These are phyloP conservation scores for Marchantia paleacea DNA, from an alignment of 225 moss, liverwort and hornwort species.

Conservation along the genomic window DNA sequence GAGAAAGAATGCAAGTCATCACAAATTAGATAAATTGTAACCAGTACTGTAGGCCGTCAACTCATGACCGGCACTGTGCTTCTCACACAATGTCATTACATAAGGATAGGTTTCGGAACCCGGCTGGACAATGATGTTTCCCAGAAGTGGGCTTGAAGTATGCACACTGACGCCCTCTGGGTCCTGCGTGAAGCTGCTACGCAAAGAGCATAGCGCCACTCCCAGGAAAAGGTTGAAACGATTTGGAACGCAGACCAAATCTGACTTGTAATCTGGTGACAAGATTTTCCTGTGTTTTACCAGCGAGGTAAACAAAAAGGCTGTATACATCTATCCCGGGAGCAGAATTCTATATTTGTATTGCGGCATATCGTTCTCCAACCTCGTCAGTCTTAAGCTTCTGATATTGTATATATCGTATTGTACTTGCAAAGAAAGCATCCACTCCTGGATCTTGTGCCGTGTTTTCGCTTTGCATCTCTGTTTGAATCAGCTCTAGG, in stretches of 20 bases:
- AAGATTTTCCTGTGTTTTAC: conserved; percentile 10
- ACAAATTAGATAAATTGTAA: conserved; percentile 14
- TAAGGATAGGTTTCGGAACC: not conserved
- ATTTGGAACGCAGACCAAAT: conserved; percentile 13
- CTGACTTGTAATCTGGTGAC: conserved; percentile 11
- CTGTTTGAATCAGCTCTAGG: conserved; percentile 75
- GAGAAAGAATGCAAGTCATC: conserved; percentile 25
- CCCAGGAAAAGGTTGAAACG: conserved; percentile 17
- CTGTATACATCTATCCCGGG: conserved; percentile 2
- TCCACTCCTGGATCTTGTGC: conserved; percentile 69
- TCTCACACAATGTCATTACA: conserved; percentile 2
- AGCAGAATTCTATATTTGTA: conserved; percentile 35
- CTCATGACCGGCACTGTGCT: conserved; percentile 8
- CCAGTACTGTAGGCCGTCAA: not conserved
- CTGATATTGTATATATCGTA: conserved; percentile 86
- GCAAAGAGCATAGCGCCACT: not conserved
- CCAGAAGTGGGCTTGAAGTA: conserved; percentile 6
- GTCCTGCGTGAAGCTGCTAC: not conserved
- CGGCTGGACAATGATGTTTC: not conserved
- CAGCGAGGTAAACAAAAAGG: not conserved
- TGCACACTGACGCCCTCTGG: conserved; percentile 8
- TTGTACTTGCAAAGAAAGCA: conserved; percentile 69
- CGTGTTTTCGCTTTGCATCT: conserved; percentile 70
- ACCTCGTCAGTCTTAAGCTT: conserved; percentile 72
- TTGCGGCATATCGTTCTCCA: conserved; percentile 65